phyloP scores from a whole-genome alignment of 2,329 filamentous ascomycete genomes.

The Diaporthe citriasiana region DNA sequence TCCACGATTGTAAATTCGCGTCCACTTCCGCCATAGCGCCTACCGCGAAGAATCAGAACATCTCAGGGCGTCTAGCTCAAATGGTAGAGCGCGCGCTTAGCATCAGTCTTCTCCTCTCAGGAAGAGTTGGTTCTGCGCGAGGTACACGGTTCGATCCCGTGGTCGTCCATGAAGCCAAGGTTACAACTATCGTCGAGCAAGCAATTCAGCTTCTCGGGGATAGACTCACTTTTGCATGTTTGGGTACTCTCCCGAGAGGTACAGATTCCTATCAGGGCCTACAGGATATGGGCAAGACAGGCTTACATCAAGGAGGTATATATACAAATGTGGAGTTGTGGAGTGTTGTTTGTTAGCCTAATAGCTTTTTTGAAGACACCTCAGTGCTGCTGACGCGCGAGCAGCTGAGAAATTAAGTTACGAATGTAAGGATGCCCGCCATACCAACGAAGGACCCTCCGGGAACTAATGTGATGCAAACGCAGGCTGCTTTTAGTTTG shows the following conservation, averaged over 20 bases:
- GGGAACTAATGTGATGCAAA: neutral
- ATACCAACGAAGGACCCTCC: neutral
- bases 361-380: too few relatives aligned
- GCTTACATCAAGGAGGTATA: neutral
- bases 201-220: neutral
- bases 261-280: neutral
- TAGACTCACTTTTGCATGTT: neutral
- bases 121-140: neutral
- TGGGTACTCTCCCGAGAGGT: neutral
- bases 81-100: slow-evolving; percentile 1
- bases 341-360: neutral
- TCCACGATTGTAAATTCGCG: neutral
- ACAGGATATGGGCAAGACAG: neutral
- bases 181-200: neutral
- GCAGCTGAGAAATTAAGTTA: neutral
- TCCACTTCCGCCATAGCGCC: neutral
- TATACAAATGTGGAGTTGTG: neutral
- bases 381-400: neutral
- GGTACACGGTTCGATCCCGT: slow-evolving; percentile 1
- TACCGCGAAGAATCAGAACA: neutral
- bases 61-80: neutral
- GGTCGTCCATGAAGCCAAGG: neutral
- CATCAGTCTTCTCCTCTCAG: neutral
- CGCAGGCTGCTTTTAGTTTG: neutral
- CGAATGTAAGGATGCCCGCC: neutral